Evolutionary conservation across 1,284 basidiomycete genomes (phyloP).

Genomic region (Marasmius oreades): DNA sequence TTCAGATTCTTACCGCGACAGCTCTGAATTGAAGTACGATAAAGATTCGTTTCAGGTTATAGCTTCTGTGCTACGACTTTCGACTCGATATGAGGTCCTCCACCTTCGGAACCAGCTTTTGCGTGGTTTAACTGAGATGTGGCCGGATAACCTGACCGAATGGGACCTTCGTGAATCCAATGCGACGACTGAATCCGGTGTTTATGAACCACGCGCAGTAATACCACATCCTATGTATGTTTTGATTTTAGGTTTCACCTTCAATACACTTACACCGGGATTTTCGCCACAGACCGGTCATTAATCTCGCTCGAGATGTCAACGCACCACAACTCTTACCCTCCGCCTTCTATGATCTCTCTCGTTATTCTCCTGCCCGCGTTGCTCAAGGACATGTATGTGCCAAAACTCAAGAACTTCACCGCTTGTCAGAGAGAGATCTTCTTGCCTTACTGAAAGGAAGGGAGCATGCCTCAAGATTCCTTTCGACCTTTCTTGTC

Average conservation of each 20-base stretch:
- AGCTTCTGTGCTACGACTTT: constrained; percentile 56
- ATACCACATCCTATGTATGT: constrained; percentile 64
- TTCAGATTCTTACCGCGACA: constrained; percentile 6
- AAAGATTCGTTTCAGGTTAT: constrained; percentile 23
- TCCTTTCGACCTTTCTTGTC: constrained; percentile 70
- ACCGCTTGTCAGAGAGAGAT: constrained; percentile 51
- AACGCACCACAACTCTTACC: constrained; percentile 57
- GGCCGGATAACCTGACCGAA: constrained; percentile 54
- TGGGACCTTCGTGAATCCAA: constrained; percentile 64
- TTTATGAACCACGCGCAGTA: constrained; percentile 48
- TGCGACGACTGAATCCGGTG: constrained; percentile 42
- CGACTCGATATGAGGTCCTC: constrained; percentile 57
- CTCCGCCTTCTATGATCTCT: constrained; percentile 73
- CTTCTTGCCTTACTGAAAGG: constrained; percentile 58
- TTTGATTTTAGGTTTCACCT: neutral
- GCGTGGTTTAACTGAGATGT: constrained; percentile 43
- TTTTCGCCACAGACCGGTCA: constrained; percentile 37
- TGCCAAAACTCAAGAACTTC: constrained; percentile 23
- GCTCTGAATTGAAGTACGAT: constrained; percentile 10
- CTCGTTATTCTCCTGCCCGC: constrained; percentile 49
- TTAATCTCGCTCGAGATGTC: constrained; percentile 66
- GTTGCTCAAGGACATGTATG: constrained; percentile 35
- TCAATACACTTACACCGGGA: constrained; percentile 5
- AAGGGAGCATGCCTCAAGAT: constrained; percentile 65
- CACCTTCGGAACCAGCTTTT: constrained; percentile 53